Conservation (phyloP, 2,329 filamentous ascomycete species). For the Waltergamsia citrina region DNA sequence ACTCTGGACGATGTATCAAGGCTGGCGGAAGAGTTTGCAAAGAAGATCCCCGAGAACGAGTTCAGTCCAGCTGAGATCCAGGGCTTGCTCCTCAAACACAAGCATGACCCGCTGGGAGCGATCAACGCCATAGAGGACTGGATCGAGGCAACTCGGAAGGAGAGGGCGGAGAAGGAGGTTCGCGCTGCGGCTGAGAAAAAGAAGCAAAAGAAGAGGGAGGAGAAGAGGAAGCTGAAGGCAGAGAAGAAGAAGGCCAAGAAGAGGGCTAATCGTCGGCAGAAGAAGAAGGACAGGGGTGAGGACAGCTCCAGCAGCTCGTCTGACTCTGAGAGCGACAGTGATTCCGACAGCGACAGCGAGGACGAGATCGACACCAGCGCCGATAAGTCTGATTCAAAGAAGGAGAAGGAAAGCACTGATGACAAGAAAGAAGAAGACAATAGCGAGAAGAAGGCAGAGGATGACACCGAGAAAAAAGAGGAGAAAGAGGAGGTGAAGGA, state of each 20-base stretch:
- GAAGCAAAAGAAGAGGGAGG: constrained; percentile 24
- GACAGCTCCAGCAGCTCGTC: constrained; percentile 9
- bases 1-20: constrained; percentile 29
- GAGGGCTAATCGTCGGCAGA: constrained; percentile 10
- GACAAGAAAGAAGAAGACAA: background rate
- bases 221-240: constrained; percentile 20
- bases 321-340: background rate
- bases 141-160: constrained; percentile 37
- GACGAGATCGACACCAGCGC: background rate
- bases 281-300: constrained; percentile 17
- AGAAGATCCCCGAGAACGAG: constrained; percentile 40
- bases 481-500: constrained; percentile 12
- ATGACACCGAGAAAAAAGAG: constrained; percentile 11
- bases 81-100: constrained; percentile 46
- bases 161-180: constrained; percentile 35
- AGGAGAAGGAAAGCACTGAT: background rate
- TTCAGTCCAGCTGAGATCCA: constrained; percentile 54
- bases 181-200: constrained; percentile 30
- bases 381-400: background rate
- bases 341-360: background rate
- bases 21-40: constrained; percentile 38
- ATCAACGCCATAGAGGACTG: constrained; percentile 37
- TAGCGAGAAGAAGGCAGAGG: constrained; percentile 8
- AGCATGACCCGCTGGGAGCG: constrained; percentile 38
- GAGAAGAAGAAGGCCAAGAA: constrained; percentile 16